A percentile compares a stretch with the other conserved stretches of the same genome.
phyloP scores from a whole-genome alignment of 768 basidiomycete species.

The Astraeus odoratus region DNA sequence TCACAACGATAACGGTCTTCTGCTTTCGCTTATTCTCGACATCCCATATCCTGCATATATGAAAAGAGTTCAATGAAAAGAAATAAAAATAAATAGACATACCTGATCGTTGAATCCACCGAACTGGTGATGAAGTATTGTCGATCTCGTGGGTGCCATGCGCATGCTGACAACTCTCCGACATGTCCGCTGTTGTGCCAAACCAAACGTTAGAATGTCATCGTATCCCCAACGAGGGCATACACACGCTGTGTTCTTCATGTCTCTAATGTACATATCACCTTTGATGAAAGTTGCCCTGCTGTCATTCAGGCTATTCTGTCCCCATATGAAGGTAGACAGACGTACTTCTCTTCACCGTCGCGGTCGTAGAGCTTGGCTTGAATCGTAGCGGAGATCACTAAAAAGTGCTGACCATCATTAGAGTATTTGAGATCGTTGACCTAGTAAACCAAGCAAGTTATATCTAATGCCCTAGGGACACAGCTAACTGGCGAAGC shows the following conservation, averaged over 20 bases:
- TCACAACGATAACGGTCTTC: slow-evolving; percentile 93
- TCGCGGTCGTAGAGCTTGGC: slow-evolving; percentile 88
- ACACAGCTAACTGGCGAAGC: neutral
- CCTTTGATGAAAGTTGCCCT: slow-evolving; percentile 86
- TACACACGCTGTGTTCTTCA: slow-evolving; percentile 94
- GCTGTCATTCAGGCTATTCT: slow-evolving; percentile 43
- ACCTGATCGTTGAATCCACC: slow-evolving; percentile 95
- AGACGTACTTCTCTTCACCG: slow-evolving; percentile 83
- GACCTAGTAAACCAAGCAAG: slow-evolving; percentile 42
- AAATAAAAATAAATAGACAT: slow-evolving; percentile 14
- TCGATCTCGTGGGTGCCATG: slow-evolving; percentile 88
- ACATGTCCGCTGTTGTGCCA: slow-evolving; percentile 74
- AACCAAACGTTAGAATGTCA: slow-evolving; percentile 6
- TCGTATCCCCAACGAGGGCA: slow-evolving; percentile 5
- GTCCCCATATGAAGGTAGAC: slow-evolving; percentile 12
- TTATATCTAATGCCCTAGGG: neutral
- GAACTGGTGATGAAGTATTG: slow-evolving; percentile 86
- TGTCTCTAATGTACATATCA: slow-evolving; percentile 96
- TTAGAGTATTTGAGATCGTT: slow-evolving; percentile 88
- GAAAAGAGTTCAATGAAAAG: neutral
- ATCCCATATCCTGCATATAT: slow-evolving; percentile 78
- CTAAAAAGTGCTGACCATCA: slow-evolving; percentile 79
- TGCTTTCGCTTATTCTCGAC: slow-evolving; percentile 88
- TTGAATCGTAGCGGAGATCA: slow-evolving; percentile 82
- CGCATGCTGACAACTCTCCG: slow-evolving; percentile 80